Percentiles rank a stretch among this genome's conserved stretches.
These are phyloP conservation scores for Tilletiopsis washingtonensis DNA, from an alignment of 1,284 basidiomycete species.

Conservation along the genomic window DNA sequence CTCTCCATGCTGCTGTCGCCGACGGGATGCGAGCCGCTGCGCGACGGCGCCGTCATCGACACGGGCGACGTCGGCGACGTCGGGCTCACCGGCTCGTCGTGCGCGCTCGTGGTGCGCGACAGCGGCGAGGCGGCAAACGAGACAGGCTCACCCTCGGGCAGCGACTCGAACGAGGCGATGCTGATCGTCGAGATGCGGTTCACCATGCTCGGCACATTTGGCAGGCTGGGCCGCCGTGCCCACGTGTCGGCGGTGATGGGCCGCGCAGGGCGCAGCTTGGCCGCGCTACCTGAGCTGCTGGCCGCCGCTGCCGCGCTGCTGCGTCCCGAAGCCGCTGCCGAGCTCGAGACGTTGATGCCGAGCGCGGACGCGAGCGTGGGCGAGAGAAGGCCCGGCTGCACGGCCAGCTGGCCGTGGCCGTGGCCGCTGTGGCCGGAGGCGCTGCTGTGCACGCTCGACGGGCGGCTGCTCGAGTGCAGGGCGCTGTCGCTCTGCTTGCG, in stretches of 20 bases:
- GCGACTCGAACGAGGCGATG: slow-evolving; percentile 35
- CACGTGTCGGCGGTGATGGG: slow-evolving; percentile 9
- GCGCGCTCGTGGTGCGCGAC: background rate
- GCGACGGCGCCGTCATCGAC: slow-evolving; percentile 4
- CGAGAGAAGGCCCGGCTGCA: slow-evolving; percentile 21
- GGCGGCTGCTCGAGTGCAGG: slow-evolving; percentile 25
- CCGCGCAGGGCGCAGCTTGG: slow-evolving; percentile 14
- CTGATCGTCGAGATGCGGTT: slow-evolving; percentile 29
- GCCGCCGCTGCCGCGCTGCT: too few species aligned
- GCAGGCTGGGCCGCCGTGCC: slow-evolving; percentile 24
- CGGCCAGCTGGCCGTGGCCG: slow-evolving; percentile 18
- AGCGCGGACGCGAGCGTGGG: slow-evolving; percentile 30
- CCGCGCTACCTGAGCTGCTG: slow-evolving; percentile 1
- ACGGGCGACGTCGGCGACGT: slow-evolving; percentile 3
- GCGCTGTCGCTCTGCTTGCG: too few species aligned
- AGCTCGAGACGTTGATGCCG: slow-evolving; percentile 11
- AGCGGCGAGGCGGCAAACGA: slow-evolving; percentile 10
- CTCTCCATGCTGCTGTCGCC: background rate
- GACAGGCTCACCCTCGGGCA: slow-evolving; percentile 35
- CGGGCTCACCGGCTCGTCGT: background rate
- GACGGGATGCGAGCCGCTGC: background rate
- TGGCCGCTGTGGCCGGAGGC: slow-evolving; percentile 15
- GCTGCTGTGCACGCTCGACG: slow-evolving; percentile 24
- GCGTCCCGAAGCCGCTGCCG: background rate
- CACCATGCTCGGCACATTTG: slow-evolving; percentile 19